These are phyloP conservation scores for Cyclostephanos invisitatus DNA, from an alignment of 108 stramenopile genomes.

Conservation along the genomic window DNA sequence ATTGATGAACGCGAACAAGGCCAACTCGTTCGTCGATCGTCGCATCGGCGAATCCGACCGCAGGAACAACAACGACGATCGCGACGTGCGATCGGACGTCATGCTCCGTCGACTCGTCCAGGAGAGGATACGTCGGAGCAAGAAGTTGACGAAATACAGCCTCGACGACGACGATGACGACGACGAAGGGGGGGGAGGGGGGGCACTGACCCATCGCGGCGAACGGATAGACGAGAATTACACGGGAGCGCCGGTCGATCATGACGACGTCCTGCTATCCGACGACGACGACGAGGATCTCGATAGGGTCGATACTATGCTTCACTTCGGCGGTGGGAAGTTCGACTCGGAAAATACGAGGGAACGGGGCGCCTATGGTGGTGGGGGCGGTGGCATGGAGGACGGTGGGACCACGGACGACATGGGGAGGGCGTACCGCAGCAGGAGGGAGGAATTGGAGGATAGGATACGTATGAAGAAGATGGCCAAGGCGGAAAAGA, in stretches of 20 bases:
- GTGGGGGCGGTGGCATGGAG: background rate
- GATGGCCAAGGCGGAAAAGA: slow-evolving; percentile 82
- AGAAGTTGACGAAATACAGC: slow-evolving; percentile 51
- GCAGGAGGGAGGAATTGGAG: slow-evolving; percentile 86
- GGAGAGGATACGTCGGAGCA: slow-evolving; percentile 72
- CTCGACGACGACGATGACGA: slow-evolving; percentile 62
- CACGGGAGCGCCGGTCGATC: slow-evolving; percentile 46
- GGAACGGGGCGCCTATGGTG: slow-evolving; percentile 58
- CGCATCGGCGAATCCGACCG: slow-evolving; percentile 74
- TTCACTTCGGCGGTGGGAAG: slow-evolving; percentile 90
- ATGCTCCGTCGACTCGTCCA: slow-evolving; percentile 80
- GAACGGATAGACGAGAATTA: slow-evolving; percentile 70
- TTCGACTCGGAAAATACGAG: slow-evolving; percentile 26
- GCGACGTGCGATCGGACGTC: slow-evolving; percentile 56
- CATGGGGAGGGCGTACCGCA: slow-evolving; percentile 64
- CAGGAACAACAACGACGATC: background rate
- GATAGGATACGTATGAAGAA: slow-evolving; percentile 89
- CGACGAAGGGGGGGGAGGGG: slow-evolving; percentile 18
- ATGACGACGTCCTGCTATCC: slow-evolving; percentile 56
- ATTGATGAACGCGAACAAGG: slow-evolving; percentile 24
- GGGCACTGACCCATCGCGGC: slow-evolving; percentile 80
- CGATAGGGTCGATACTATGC: slow-evolving; percentile 77
- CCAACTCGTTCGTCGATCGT: slow-evolving; percentile 75
- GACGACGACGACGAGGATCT: slow-evolving; percentile 85
- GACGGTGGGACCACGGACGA: slow-evolving; percentile 30